Percentiles rank a stretch among this genome's conserved stretches.
phyloP scores from a whole-genome alignment of 2,329 filamentous ascomycete genomes.

The Chalara sp. region DNA sequence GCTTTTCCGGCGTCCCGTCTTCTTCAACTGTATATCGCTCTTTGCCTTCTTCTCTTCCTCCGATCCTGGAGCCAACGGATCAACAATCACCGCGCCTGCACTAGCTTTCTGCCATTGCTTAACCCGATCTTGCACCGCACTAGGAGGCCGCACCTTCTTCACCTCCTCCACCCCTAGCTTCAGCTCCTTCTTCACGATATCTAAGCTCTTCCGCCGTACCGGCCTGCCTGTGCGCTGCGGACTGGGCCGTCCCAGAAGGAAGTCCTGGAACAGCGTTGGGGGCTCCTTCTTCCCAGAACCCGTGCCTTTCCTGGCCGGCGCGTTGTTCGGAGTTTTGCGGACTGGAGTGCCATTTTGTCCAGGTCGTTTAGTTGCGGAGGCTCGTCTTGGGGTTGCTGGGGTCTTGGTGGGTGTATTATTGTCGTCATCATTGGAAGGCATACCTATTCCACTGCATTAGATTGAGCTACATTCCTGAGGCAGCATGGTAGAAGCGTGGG shows the following conservation, averaged over 20 bases:
- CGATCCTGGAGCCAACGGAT: constrained; percentile 40
- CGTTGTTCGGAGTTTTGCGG: constrained; percentile 19
- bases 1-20: constrained; percentile 13
- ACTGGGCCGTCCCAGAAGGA: constrained; percentile 49
- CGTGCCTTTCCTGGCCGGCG: constrained; percentile 14
- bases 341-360: constrained; percentile 5
- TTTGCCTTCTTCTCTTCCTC: constrained; percentile 34
- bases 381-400: background rate
- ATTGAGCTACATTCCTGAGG: too few species aligned
- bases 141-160: constrained; percentile 53
- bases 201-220: constrained; percentile 48
- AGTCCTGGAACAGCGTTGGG: constrained; percentile 48
- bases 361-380: too few species aligned
- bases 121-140: constrained; percentile 70
- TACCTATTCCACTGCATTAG: too few species aligned
- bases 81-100: constrained; percentile 37
- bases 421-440: background rate
- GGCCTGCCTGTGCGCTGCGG: constrained; percentile 39
- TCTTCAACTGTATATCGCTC: constrained; percentile 42
- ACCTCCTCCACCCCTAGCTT: constrained; percentile 44
- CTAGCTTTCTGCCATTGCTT: constrained; percentile 79
- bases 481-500: too few species aligned
- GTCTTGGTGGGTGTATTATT: background rate
- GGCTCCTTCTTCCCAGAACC: constrained; percentile 24
- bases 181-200: constrained; percentile 49